These are phyloP conservation scores for Bothriochloa decipiens DNA, from an alignment of 176 grass and related monocot species.

Conservation along the genomic window DNA sequence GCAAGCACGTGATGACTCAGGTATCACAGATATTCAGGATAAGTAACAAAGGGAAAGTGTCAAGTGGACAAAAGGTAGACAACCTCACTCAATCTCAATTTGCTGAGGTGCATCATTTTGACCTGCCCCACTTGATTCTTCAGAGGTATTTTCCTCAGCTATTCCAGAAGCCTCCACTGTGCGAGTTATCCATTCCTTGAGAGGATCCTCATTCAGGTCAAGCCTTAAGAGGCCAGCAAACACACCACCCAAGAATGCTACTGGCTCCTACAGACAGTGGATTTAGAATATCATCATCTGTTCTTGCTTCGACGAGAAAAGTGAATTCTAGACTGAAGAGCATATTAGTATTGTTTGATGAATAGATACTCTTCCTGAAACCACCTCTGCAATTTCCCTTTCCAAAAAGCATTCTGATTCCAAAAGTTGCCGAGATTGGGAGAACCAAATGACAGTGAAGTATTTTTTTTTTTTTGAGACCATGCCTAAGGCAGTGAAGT, in stretches of 20 bases:
- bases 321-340: background rate
- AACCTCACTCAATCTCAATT: conserved; percentile 91
- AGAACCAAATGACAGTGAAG: background rate
- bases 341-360: background rate
- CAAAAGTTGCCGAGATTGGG: background rate
- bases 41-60: conserved; percentile 36
- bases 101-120: conserved; percentile 73
- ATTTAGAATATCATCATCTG: conserved; percentile 8
- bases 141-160: conserved; percentile 45
- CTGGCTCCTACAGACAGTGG: conserved; percentile 72
- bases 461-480: too few relatives aligned
- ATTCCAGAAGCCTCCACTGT: conserved; percentile 87
- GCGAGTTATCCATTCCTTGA: conserved; percentile 83
- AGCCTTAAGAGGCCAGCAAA: conserved; percentile 94
- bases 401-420: background rate
- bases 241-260: conserved; percentile 89
- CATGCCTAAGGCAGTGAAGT: too few relatives aligned
- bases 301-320: background rate
- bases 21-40: conserved; percentile 31
- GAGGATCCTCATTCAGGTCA: conserved; percentile 93
- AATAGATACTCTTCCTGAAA: background rate
- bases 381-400: background rate
- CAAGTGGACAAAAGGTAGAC: conserved; percentile 2
- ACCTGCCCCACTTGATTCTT: conserved; percentile 50
- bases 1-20: conserved; percentile 11